Conservation (phyloP, 2,329 filamentous ascomycete species). For the Calonectria hawksworthii region DNA sequence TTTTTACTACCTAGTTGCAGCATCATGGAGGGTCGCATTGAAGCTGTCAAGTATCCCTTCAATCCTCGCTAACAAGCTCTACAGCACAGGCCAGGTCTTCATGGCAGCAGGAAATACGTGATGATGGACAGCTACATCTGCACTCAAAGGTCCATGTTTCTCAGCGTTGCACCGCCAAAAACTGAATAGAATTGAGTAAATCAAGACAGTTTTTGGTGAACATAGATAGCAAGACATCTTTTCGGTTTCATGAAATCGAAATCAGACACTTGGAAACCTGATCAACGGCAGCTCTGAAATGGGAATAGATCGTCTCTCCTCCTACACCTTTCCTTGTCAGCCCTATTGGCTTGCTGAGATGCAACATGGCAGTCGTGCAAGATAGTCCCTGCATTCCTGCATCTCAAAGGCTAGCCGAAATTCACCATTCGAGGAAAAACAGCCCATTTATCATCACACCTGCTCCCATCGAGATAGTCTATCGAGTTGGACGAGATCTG, state of each 20-base stretch:
- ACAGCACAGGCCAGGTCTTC: neutral
- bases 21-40: neutral
- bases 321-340: neutral
- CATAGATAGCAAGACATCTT: too few species aligned
- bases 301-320: neutral
- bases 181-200: neutral
- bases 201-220: neutral
- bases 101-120: neutral
- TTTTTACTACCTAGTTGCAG: neutral
- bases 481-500: conserved; percentile 6
- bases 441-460: neutral
- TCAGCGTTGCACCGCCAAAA: too few species aligned
- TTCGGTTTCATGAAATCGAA: neutral
- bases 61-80: neutral
- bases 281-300: neutral
- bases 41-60: neutral
- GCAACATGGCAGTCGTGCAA: neutral
- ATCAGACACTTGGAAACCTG: neutral
- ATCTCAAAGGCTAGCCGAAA: neutral
- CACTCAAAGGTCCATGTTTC: too few species aligned
- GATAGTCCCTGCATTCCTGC: conserved; percentile 1
- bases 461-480: neutral
- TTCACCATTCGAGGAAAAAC: conserved; percentile 8
- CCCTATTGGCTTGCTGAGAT: neutral
- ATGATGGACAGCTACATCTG: neutral